Percentiles rank a stretch among this genome's conserved stretches.
Evolutionary conservation across 2,329 filamentous ascomycete genomes (phyloP).

Genomic region (Ramichloridium luteum): DNA sequence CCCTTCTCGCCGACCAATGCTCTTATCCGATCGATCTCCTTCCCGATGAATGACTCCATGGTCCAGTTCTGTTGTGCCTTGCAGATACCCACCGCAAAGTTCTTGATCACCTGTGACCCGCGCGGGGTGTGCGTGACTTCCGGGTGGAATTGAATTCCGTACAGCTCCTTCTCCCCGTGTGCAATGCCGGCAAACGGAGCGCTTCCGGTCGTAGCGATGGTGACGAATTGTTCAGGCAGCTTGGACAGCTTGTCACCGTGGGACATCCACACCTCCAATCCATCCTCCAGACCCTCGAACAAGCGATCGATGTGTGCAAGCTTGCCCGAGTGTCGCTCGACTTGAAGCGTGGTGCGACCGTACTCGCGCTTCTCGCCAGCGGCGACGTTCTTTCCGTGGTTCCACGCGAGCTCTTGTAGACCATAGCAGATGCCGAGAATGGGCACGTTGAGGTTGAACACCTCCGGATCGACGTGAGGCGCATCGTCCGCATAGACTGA

Average conservation of each 20-base stretch:
- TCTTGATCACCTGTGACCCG: slow-evolving; percentile 60
- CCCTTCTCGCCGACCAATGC: slow-evolving; percentile 67
- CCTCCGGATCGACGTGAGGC: slow-evolving; percentile 67
- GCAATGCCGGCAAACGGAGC: slow-evolving; percentile 70
- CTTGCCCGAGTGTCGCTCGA: slow-evolving; percentile 43
- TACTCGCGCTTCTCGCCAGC: slow-evolving; percentile 59
- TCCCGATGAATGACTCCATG: slow-evolving; percentile 71
- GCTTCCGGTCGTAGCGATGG: slow-evolving; percentile 63
- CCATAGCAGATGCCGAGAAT: slow-evolving; percentile 53
- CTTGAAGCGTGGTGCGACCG: slow-evolving; percentile 54
- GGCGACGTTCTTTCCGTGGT: slow-evolving; percentile 53
- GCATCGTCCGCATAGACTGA: slow-evolving; percentile 72
- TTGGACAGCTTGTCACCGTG: slow-evolving; percentile 75
- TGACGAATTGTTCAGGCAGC: slow-evolving; percentile 60
- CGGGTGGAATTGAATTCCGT: slow-evolving; percentile 80
- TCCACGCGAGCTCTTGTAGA: slow-evolving; percentile 62
- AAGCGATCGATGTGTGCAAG: slow-evolving; percentile 59
- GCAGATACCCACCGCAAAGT: slow-evolving; percentile 79
- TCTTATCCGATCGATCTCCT: slow-evolving; percentile 70
- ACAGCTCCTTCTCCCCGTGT: slow-evolving; percentile 57
- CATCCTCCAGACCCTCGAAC: slow-evolving; percentile 62
- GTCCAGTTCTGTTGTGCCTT: slow-evolving; percentile 65
- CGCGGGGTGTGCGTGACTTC: slow-evolving; percentile 64
- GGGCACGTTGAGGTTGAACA: slow-evolving; percentile 61
- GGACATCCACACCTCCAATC: slow-evolving; percentile 70